These are phyloP conservation scores for Vitis amurensis DNA, from an alignment of 164 flowering plant species.

Conservation along the genomic window DNA sequence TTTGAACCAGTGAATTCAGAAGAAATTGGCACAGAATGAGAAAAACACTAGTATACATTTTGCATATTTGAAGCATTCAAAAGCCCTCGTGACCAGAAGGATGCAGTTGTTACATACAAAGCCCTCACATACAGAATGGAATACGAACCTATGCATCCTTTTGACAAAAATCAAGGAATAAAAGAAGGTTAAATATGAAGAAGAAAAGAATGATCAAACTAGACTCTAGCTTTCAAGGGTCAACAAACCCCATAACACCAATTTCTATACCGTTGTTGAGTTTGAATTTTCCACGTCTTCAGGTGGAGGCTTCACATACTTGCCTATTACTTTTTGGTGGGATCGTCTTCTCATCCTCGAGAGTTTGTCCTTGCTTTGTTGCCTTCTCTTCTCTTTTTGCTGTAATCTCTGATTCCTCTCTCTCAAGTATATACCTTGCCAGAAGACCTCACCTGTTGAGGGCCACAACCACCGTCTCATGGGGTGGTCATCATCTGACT, in stretches of 20 bases:
- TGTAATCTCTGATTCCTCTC: conserved; percentile 56
- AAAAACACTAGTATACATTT: conserved; percentile 26
- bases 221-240: conserved; percentile 11
- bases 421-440: conserved; percentile 84
- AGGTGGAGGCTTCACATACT: conserved; percentile 83
- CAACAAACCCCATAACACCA: conserved; percentile 1
- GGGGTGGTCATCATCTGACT: conserved; percentile 60
- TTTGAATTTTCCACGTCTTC: conserved; percentile 38
- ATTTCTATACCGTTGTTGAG: conserved; percentile 22
- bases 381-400: conserved; percentile 65
- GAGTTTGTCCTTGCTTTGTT: conserved; percentile 67
- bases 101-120: conserved; percentile 35
- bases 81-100: conserved; percentile 24
- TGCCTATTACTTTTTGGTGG: conserved; percentile 73
- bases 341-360: conserved; percentile 51
- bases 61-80: conserved; percentile 1
- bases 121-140: conserved; percentile 14
- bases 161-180: conserved; percentile 9
- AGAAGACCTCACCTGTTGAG: conserved; percentile 82
- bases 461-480: conserved; percentile 86
- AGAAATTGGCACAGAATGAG: too few relatives aligned
- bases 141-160: conserved; percentile 28
- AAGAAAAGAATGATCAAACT: conserved; percentile 35
- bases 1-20: too few relatives aligned
- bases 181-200: conserved; percentile 5